Evolutionary conservation across 2,329 filamentous ascomycete species (phyloP).

Genomic region (Colletotrichum spinosum): DNA sequence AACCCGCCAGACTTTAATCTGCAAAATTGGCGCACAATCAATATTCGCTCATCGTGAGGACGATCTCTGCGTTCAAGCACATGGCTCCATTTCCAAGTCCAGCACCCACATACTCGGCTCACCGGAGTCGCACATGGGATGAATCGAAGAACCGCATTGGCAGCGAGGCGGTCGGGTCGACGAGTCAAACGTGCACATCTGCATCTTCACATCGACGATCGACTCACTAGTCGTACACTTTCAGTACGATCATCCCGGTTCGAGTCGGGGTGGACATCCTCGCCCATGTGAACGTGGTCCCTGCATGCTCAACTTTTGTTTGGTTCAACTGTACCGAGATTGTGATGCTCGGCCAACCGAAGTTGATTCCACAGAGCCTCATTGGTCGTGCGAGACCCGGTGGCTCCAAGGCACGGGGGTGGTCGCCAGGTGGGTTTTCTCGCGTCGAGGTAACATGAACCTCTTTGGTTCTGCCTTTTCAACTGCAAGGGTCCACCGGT

Average conservation of each 20-base stretch:
- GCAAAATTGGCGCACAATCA: not conserved
- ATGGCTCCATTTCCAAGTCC: not conserved
- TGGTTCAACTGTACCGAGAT: not conserved
- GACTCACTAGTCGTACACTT: not conserved
- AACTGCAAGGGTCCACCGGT: too few relatives aligned
- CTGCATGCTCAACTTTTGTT: not conserved
- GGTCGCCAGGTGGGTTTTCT: too few relatives aligned
- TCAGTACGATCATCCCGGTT: slow-evolving; percentile 17
- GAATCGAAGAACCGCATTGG: not conserved
- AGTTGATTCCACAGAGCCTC: not conserved
- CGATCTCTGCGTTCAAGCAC: not conserved
- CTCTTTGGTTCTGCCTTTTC: too few relatives aligned
- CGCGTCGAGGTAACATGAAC: too few relatives aligned
- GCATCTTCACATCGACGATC: not conserved
- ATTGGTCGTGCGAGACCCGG: too few relatives aligned
- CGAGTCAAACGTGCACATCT: slow-evolving; percentile 21
- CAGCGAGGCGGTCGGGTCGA: slow-evolving; percentile 7
- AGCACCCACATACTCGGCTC: not conserved
- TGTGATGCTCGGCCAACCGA: slow-evolving; percentile 18
- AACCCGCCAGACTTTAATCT: not conserved
- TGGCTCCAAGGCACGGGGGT: too few relatives aligned
- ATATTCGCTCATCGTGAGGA: slow-evolving; percentile 12
- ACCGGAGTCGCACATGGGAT: not conserved
- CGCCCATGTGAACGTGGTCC: not conserved
- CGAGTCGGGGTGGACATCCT: not conserved